phyloP scores from a whole-genome alignment of 306 rosid genomes.

The Malus asiatica region DNA sequence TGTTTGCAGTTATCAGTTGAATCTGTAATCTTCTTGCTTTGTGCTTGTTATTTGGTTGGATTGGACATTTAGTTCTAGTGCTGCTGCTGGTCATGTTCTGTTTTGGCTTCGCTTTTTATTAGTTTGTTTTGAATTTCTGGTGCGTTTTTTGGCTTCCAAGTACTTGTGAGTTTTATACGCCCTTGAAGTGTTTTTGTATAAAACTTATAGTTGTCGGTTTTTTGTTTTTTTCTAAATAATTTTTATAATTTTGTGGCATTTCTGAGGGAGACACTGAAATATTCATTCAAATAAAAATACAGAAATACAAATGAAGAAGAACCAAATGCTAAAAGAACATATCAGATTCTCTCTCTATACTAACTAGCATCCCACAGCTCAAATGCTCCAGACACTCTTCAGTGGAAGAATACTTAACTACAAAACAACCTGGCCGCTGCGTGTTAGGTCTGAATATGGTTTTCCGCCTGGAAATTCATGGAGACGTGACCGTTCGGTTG shows the following conservation, averaged over 20 bases:
- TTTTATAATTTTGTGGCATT: background rate
- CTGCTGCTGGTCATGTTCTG: no score
- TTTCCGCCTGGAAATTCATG: conserved; percentile 6
- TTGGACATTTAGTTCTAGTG: no score
- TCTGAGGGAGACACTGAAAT: background rate
- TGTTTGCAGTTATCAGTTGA: no score
- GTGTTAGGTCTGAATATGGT: background rate
- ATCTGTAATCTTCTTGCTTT: no score
- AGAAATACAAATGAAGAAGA: background rate
- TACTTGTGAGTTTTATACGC: no score
- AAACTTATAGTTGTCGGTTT: no score
- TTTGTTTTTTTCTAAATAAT: no score
- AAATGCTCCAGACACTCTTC: conserved; percentile 10
- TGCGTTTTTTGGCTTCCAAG: no score
- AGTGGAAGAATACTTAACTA: conserved; percentile 1
- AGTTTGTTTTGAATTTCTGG: no score
- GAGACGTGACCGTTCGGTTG: conserved; percentile 24
- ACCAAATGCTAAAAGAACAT: background rate
- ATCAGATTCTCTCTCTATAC: background rate
- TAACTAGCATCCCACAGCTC: background rate
- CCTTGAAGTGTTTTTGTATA: background rate
- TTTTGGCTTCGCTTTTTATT: no score
- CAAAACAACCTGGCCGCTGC: background rate
- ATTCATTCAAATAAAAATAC: background rate
- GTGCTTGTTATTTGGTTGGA: no score